Conservation (phyloP, 2,329 filamentous ascomycete genomes). For the Xylaria sp. region DNA sequence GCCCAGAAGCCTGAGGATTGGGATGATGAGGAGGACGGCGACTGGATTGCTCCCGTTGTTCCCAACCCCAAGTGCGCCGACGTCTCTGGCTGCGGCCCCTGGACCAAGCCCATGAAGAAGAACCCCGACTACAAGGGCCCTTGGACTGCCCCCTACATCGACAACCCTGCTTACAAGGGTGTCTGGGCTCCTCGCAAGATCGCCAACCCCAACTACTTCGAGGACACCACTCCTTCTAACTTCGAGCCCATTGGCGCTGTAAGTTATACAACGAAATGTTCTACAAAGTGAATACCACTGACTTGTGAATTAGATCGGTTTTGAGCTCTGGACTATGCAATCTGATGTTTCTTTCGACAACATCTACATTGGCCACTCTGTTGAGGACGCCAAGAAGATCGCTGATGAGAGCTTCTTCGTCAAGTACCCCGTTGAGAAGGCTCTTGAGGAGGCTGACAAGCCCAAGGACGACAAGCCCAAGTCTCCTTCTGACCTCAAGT, state of each 20-base stretch:
- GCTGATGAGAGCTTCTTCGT: slow-evolving; percentile 83
- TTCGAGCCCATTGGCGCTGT: slow-evolving; percentile 97
- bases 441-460: slow-evolving; percentile 70
- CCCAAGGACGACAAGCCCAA: slow-evolving; percentile 67
- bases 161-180: slow-evolving; percentile 98
- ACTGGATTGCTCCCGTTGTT: slow-evolving; percentile 87
- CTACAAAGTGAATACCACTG: not conserved
- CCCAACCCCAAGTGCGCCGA: slow-evolving; percentile 96
- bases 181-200: slow-evolving; percentile 94
- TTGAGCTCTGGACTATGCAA: slow-evolving; percentile 99
- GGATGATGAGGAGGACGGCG: slow-evolving; percentile 99
- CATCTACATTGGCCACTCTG: slow-evolving; percentile 98
- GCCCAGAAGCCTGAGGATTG: slow-evolving; percentile 97
- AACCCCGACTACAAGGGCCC: slow-evolving; percentile 99
- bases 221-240: slow-evolving; percentile 95
- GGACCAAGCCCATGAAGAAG: slow-evolving; percentile 85
- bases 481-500: slow-evolving; percentile 72
- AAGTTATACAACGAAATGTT: slow-evolving; percentile 43
- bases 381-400: slow-evolving; percentile 86
- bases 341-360: slow-evolving; percentile 98
- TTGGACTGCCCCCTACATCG: slow-evolving; percentile 87
- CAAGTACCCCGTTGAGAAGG: slow-evolving; percentile 80
- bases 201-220: slow-evolving; percentile 89
- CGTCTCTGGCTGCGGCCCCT: slow-evolving; percentile 86
- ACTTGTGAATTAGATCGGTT: slow-evolving; percentile 66